Evolutionary conservation across 192 early-diverging fungal genomes (phyloP).

Genomic region (Linderina pennispora): DNA sequence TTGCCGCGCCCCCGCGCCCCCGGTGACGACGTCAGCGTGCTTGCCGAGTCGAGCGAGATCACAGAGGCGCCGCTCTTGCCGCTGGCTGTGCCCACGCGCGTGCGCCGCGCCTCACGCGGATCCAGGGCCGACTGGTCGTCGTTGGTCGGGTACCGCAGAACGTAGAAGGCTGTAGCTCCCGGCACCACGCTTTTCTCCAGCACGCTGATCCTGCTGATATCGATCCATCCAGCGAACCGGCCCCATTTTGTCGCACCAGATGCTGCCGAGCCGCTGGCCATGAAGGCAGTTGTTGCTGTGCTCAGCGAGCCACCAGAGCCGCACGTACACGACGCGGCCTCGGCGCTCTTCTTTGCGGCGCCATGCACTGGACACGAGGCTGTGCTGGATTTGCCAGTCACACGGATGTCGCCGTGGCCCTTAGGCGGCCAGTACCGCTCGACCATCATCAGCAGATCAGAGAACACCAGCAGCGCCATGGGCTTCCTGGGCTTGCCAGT

Average conservation of each 20-base stretch:
- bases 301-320: slow-evolving; percentile 1
- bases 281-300: slow-evolving; percentile 22
- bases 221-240: slow-evolving; percentile 41
- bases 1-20: background rate
- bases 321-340: slow-evolving; percentile 5
- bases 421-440: slow-evolving; percentile 44
- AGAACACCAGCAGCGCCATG: slow-evolving; percentile 43
- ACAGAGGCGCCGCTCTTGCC: background rate
- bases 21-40: slow-evolving; percentile 36
- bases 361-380: slow-evolving; percentile 12
- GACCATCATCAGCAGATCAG: slow-evolving; percentile 46
- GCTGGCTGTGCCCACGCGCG: slow-evolving; percentile 14
- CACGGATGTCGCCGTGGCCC: slow-evolving; percentile 35
- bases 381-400: slow-evolving; percentile 19
- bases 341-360: background rate
- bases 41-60: slow-evolving; percentile 33
- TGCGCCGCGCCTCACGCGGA: slow-evolving; percentile 1
- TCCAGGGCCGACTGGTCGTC: slow-evolving; percentile 5
- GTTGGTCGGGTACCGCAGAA: slow-evolving; percentile 24
- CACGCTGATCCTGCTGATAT: slow-evolving; percentile 34
- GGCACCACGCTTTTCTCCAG: slow-evolving; percentile 37
- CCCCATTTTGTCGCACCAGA: slow-evolving; percentile 33
- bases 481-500: slow-evolving; percentile 39
- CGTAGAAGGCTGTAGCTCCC: slow-evolving; percentile 32
- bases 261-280: slow-evolving; percentile 17